These are phyloP conservation scores for Chaetoceros tenuissimus DNA, from an alignment of 108 stramenopile species.

Conservation along the genomic window DNA sequence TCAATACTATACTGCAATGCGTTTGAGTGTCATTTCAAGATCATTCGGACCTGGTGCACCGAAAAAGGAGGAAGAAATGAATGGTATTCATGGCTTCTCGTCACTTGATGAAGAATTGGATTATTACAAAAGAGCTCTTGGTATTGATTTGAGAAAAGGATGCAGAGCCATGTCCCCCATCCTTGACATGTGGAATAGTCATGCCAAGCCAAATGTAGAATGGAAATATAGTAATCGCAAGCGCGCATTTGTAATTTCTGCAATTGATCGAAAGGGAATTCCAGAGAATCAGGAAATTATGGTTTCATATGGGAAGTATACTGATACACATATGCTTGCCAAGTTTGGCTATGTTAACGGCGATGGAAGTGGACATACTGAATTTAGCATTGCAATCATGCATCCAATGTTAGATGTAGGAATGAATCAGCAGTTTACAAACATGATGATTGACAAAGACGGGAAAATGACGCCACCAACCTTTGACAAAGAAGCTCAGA, in stretches of 20 bases:
- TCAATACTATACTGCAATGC: conserved; percentile 34
- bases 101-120: conserved; percentile 34
- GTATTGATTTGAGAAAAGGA: conserved; percentile 38
- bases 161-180: conserved; percentile 68
- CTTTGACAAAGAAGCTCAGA: conserved; percentile 19
- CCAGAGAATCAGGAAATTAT: conserved; percentile 32
- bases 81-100: conserved; percentile 6
- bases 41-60: conserved; percentile 54
- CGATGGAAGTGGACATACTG: conserved; percentile 58
- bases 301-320: conserved; percentile 60
- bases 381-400: conserved; percentile 46
- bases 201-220: conserved; percentile 56
- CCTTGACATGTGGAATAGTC: conserved; percentile 74
- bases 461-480: conserved; percentile 3
- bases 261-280: conserved; percentile 21
- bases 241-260: conserved; percentile 42
- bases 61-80: conserved; percentile 8
- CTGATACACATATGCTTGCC: conserved; percentile 64
- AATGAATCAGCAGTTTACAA: conserved; percentile 45
- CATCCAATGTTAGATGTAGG: conserved; percentile 52
- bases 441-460: conserved; percentile 25
- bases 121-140: conserved; percentile 31
- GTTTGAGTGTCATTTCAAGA: conserved; percentile 66
- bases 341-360: conserved; percentile 80
- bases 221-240: conserved; percentile 38